phyloP scores from a whole-genome alignment of 179 eudicot genomes.

The Drosera spatulata region DNA sequence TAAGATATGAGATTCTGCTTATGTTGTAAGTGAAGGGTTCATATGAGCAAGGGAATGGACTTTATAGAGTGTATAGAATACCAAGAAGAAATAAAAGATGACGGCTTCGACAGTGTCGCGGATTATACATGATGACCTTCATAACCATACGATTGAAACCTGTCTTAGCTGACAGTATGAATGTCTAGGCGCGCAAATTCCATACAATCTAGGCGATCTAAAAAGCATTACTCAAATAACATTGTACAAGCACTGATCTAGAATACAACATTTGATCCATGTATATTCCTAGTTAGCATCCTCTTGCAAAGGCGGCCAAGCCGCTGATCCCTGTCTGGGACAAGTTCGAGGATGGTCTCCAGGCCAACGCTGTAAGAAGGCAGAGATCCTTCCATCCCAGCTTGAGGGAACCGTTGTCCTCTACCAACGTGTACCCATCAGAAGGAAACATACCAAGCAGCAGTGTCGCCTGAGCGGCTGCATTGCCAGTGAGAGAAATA shows the following conservation, averaged over 20 bases:
- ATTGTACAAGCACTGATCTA: no score
- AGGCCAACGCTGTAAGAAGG: conserved; percentile 90
- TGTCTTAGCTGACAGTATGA: no score
- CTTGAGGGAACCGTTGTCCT: conserved; percentile 85
- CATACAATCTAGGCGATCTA: no score
- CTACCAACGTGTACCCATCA: conserved; percentile 84
- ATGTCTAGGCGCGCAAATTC: no score
- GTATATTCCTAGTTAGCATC: no score
- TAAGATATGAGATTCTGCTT: not conserved
- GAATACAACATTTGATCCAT: no score
- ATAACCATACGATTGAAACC: no score
- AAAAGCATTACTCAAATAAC: no score
- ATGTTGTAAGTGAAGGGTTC: not conserved
- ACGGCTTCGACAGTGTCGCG: no score
- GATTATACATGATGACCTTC: no score
- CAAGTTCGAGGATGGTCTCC: conserved; percentile 44
- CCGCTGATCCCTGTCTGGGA: no score
- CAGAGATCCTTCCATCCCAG: conserved; percentile 97
- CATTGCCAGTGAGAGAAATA: conserved; percentile 75
- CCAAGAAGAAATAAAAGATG: not conserved
- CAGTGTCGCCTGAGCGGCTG: conserved; percentile 87
- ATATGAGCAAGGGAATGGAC: not conserved
- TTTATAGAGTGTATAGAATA: conserved; percentile 1
- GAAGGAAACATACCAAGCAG: conserved; percentile 93
- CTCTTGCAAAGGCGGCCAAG: no score